Evolutionary conservation across 768 basidiomycete genomes (phyloP).

Genomic region (Phaeotremella fagi): DNA sequence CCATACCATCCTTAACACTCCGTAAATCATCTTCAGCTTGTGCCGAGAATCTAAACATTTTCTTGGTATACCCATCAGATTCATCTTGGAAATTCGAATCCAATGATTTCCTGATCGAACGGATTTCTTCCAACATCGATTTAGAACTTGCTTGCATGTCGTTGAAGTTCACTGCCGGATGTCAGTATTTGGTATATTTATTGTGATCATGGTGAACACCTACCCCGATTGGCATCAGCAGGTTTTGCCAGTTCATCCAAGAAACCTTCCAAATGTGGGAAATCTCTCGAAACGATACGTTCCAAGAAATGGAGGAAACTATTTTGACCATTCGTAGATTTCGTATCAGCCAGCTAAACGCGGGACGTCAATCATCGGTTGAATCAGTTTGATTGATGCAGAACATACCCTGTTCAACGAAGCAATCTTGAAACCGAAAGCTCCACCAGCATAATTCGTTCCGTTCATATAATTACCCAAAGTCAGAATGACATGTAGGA

Average conservation of each 20-base stretch:
- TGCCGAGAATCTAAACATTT: conserved; percentile 86
- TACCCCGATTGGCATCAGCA: conserved; percentile 87
- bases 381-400: not conserved
- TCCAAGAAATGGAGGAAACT: conserved; percentile 93
- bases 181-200: too few species aligned
- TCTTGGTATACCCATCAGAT: conserved; percentile 74
- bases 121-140: conserved; percentile 84
- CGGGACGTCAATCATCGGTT: not conserved
- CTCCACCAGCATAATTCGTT: conserved; percentile 89
- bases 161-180: conserved; percentile 12
- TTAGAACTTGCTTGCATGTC: conserved; percentile 35
- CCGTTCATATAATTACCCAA: conserved; percentile 99
- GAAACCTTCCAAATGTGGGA: conserved; percentile 80
- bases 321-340: conserved; percentile 89
- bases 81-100: conserved; percentile 71
- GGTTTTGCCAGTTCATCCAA: conserved; percentile 82
- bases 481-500: conserved; percentile 88
- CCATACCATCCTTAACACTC: conserved; percentile 80
- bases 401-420: conserved; percentile 85
- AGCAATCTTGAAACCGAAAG: conserved; percentile 92
- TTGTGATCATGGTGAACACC: too few species aligned
- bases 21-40: conserved; percentile 70
- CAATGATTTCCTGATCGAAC: conserved; percentile 72
- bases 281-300: conserved; percentile 77
- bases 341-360: conserved; percentile 85